Percentiles rank a stretch among this genome's conserved stretches.
phyloP scores from a whole-genome alignment of 2,329 filamentous ascomycete genomes.

The Claviceps africana region DNA sequence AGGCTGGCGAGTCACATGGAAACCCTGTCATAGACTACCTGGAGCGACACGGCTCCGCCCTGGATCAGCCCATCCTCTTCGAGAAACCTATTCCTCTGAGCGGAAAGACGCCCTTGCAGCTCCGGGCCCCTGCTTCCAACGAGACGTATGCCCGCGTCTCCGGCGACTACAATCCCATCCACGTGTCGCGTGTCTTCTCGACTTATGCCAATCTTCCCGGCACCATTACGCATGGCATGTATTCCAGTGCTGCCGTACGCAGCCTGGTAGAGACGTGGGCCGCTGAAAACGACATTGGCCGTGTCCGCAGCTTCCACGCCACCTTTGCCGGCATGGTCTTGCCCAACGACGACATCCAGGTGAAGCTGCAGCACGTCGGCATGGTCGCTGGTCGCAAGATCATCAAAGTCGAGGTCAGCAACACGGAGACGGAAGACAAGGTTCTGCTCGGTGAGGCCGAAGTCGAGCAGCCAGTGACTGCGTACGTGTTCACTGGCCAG shows the following conservation, averaged over 20 bases:
- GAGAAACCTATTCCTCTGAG: constrained; percentile 94
- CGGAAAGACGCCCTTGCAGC: constrained; percentile 74
- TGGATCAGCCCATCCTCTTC: constrained; percentile 93
- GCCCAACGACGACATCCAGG: constrained; percentile 86
- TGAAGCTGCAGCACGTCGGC: constrained; percentile 89
- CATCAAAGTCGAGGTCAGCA: constrained; percentile 94
- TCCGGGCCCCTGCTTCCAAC: constrained; percentile 89
- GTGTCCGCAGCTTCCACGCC: constrained; percentile 93
- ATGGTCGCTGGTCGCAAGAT: constrained; percentile 99
- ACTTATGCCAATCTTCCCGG: constrained; percentile 90
- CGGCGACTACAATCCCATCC: constrained; percentile 96
- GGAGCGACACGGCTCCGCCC: constrained; percentile 74
- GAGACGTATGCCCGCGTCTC: constrained; percentile 97
- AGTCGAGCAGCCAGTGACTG: constrained; percentile 90
- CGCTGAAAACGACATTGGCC: constrained; percentile 94
- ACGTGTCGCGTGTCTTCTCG: constrained; percentile 93
- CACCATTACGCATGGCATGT: constrained; percentile 99
- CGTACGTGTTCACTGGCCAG: constrained; percentile 96
- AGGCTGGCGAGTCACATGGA: constrained; percentile 78
- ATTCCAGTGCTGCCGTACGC: constrained; percentile 90
- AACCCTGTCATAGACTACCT: constrained; percentile 97
- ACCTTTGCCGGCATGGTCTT: constrained; percentile 97
- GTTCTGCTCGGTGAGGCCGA: constrained; percentile 90
- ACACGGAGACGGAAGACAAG: constrained; percentile 93
- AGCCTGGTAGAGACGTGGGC: constrained; percentile 98